phyloP scores from a whole-genome alignment of 2,329 filamentous ascomycete genomes.

The Phoma sp. region DNA sequence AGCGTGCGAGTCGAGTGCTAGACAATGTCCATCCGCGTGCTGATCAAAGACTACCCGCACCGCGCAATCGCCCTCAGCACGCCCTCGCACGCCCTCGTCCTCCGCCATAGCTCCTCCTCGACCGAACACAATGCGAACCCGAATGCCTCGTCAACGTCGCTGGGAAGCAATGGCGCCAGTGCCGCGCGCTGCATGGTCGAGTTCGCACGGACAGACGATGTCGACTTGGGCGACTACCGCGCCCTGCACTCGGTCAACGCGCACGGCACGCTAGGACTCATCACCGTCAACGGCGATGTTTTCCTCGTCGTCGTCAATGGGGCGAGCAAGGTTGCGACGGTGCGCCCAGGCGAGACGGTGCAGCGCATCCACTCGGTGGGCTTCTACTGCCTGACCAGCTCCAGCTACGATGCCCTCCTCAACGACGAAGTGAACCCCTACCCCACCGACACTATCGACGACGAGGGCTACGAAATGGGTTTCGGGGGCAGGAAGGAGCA shows the following conservation, averaged over 20 bases:
- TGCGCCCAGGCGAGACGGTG: conserved; percentile 87
- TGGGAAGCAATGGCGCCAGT: conserved; percentile 45
- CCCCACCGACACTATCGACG: conserved; percentile 59
- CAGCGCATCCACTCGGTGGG: conserved; percentile 86
- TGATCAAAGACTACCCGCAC: conserved; percentile 85
- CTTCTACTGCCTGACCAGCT: conserved; percentile 88
- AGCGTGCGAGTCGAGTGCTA: neutral
- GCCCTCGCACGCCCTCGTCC: conserved; percentile 78
- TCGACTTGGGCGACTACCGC: conserved; percentile 78
- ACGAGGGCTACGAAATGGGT: conserved; percentile 60
- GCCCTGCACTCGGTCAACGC: conserved; percentile 75
- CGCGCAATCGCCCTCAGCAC: conserved; percentile 88
- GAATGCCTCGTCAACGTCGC: conserved; percentile 64
- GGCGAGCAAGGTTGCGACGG: conserved; percentile 77
- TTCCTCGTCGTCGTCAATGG: conserved; percentile 90
- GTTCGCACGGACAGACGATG: conserved; percentile 70
- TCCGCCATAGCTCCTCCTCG: conserved; percentile 76
- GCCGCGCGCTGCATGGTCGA: conserved; percentile 81
- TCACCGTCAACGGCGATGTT: conserved; percentile 81
- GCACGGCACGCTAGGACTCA: conserved; percentile 86
- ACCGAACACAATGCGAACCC: conserved; percentile 54
- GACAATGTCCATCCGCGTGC: conserved; percentile 67
- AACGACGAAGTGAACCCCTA: conserved; percentile 64
- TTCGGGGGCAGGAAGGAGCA: conserved; percentile 68
- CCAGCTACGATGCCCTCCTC: conserved; percentile 81